Evolutionary conservation across 495 filamentous ascomycete species (phyloP), one percentile per base, ranked within the genome.

Genomic region (Aspergillus ellipticus): DNA sequence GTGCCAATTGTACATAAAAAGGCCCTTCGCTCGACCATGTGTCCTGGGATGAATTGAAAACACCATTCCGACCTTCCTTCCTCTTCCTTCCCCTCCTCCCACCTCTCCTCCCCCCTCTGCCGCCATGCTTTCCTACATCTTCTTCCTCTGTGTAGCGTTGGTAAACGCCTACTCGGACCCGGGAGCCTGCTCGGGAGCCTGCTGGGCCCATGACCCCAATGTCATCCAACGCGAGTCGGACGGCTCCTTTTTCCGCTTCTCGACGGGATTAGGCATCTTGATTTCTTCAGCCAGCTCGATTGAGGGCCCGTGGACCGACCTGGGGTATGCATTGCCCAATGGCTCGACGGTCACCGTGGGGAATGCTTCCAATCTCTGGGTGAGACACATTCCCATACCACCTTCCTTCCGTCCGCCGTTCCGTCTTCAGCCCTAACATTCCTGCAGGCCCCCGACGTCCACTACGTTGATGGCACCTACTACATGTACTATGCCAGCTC

Each of bases 401-500:
- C 24, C 17, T 9, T 7, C 24, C 10, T 6, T 19, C 16, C 13
- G 16, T 42, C 41, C 41, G 6, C 41, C 41, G 10, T 6, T 4
- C 20, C 20, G 24, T 10, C 43, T 26, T 26, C 24, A 47, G 33
- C 24, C 31, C 49, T 35, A 42, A 35, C 45, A 41, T 43, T 61
- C 19, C 64, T 28, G 6, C 45, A 87, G 86, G 88, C 88, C 2
- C 87, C 87, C 0, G 86, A 89, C 60, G 80, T 89, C 22, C 63
- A 74, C 51, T 67, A 80, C 29, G 66, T 86, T 1, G 77, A 76
- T 37, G 66, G 59, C 16, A 73, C 69, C 21, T 91, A 90, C 73
- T 85, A 87, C 64, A 75, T 89, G 58, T 90, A 88, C 78, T 92
- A 91, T 69, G 74, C 82, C 0, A 79, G 89, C 45, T 82, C 78